These are phyloP conservation scores for Leishmania tarentolae DNA, from an alignment of 208 protist genomes.

Conservation along the genomic window DNA sequence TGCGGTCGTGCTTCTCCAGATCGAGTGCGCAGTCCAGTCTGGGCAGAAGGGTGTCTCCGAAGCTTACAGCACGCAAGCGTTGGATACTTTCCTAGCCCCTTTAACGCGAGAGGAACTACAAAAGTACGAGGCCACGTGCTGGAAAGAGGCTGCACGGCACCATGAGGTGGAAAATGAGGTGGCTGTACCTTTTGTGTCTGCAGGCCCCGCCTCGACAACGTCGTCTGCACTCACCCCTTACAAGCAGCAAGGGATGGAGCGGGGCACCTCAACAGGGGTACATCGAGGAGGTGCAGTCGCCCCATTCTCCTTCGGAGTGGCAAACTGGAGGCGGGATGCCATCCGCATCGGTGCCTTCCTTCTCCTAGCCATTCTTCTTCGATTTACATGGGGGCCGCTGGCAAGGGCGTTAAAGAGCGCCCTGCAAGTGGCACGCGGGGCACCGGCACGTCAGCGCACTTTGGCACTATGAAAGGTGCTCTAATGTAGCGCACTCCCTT, in stretches of 20 bases:
- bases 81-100: neutral
- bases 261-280: neutral
- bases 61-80: neutral
- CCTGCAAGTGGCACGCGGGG: conserved; percentile 18
- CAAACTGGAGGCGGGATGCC: conserved; percentile 27
- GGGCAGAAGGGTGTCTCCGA: conserved; percentile 10
- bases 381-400: conserved; percentile 29
- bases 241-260: conserved; percentile 3
- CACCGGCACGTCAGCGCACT: conserved; percentile 30
- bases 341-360: conserved; percentile 19
- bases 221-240: neutral
- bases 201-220: neutral
- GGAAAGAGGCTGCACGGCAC: conserved; percentile 11
- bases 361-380: conserved; percentile 31
- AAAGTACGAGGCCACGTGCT: conserved; percentile 7
- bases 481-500: neutral
- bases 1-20: conserved; percentile 23
- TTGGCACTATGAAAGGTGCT: conserved; percentile 25
- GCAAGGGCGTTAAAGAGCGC: conserved; percentile 20
- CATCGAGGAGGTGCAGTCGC: neutral
- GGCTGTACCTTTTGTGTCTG: conserved; percentile 4
- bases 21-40: conserved; percentile 15
- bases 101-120: neutral
- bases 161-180: neutral
- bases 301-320: conserved; percentile 2